Conservation (phyloP, 805 yeast species). For the Cyberlindnera subsufficiens region DNA sequence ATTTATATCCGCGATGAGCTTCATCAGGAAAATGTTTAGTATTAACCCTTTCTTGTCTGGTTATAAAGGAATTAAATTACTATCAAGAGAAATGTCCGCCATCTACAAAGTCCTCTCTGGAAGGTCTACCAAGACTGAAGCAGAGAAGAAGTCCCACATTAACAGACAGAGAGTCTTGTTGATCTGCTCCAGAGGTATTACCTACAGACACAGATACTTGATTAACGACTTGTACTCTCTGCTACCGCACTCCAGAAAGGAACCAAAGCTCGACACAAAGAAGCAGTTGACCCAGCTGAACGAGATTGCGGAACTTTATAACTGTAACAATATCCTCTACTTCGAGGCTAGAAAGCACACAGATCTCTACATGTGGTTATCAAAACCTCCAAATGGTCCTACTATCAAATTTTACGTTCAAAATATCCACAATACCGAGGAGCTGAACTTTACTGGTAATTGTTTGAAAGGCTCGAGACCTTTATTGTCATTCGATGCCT, state of each 20-base stretch:
- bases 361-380: constrained; percentile 90
- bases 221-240: constrained; percentile 72
- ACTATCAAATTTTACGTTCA: constrained; percentile 90
- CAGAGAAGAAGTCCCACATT: constrained; percentile 48
- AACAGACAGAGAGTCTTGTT: constrained; percentile 86
- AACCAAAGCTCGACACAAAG: constrained; percentile 92
- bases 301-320: constrained; percentile 94
- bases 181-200: constrained; percentile 91
- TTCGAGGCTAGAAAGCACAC: constrained; percentile 96
- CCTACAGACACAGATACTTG: constrained; percentile 91
- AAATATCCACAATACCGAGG: constrained; percentile 93
- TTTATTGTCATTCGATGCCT: constrained; percentile 76
- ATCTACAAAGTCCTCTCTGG: constrained; percentile 62
- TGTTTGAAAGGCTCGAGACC: constrained; percentile 96
- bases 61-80: not conserved
- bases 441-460: constrained; percentile 93
- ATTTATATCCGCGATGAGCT: not conserved
- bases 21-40: too few species aligned
- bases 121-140: constrained; percentile 30
- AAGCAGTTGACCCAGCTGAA: constrained; percentile 83
- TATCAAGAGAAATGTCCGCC: constrained; percentile 48
- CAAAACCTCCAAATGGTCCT: constrained; percentile 98
- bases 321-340: constrained; percentile 90
- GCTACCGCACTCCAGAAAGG: constrained; percentile 93
- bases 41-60: not conserved